Evolutionary conservation across 2,329 filamentous ascomycete species (phyloP), one percentile per base, ranked within the genome.

Genomic region (Exophiala spinifera): DNA sequence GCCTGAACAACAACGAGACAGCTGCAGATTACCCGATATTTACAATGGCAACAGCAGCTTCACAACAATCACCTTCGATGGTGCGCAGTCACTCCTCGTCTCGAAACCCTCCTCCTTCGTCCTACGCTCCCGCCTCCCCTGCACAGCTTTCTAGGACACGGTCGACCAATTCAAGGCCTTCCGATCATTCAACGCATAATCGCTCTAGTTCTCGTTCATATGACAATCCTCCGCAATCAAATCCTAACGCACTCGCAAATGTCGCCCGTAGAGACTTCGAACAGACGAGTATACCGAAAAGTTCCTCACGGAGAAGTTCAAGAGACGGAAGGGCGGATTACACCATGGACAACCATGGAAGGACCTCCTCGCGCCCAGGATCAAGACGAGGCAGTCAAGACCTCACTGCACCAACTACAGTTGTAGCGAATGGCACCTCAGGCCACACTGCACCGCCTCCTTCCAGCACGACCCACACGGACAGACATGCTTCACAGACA

Each of bases 251-350:
- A 42, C 74, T 83, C 42, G 74, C 74, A 53, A 76, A 74, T 67
- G 77, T 81, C 63, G 76, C 78, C 53, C 83, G 86, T 66, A 79
- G 86, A 70, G 88, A 94, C 72, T 85, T 85, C 76, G 89, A 92
- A 73, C 80, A 85, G 64, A 77, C 80, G 65, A 85, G 85, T 75
- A 71, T 88, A 74, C 80, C 82, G 65, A 76, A 80, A 34, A 63
- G 72, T 49, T 70, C 74, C 63, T 79, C 77, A 72, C 83, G 81
- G 51, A 80, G 84, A 73, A 84, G 79, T 74, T 87, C 84, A 64
- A 80, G 79, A 69, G 86, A 89, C 66, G 78, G 79, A 56, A 78
- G 65, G 56, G 69, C 67, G 56, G 70, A 74, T 62, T 71, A 78
- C 63, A 80, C 79, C 70, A 76, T 78, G 70, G 83, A 83, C 64